Evolutionary conservation across 2,329 filamentous ascomycete genomes (phyloP), one percentile per base, ranked within the genome.

Genomic region (Dactylonectria estremocensis): DNA sequence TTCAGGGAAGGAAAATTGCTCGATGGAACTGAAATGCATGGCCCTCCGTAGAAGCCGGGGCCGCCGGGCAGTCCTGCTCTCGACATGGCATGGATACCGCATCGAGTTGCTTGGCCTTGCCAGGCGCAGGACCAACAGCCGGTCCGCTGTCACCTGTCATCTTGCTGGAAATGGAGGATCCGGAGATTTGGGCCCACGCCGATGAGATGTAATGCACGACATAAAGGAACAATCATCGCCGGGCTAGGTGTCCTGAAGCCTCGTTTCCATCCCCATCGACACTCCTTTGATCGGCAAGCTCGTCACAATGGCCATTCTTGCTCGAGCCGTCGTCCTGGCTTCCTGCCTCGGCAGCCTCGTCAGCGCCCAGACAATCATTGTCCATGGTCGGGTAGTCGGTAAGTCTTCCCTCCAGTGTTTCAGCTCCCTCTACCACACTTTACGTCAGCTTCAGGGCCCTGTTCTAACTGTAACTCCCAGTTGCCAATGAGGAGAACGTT

Each of bases 281-380:
- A 46, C 37, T 55, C 55, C 16, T 22, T 22, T 63, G 43, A 61
- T 57, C 35, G 53, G 37, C 58, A 66, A 62, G 43, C 43, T 55
- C 45, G 53, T 35, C 49, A 49, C 53, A 50, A 69, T 69, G 67
- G 35, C 67, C 31, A 22, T 50, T 67, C 60, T 69, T 54, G 53
- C 64, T 60, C 67, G 59, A 37, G 54, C 64, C 64, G 31, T 69
- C 20, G 50, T 63, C 22, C 54, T 63, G 24, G 66, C 65, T 50
- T 63, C 60, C 16, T 67, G 66, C 10, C 14, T 66, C 14, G 56
- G 60, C 24, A 50, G 56, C 54, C 54, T 68, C 40, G 66, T 49
- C 22, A 66, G 53, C 56, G 73, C 74, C 22, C 74, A 76, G 67
- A 76, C 73, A n/a, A 69, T 76, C 57, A 69, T 69, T 22, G 56